These are phyloP conservation scores for Colletotrichum musicola DNA, from an alignment of 2,329 filamentous ascomycete species.

Conservation along the genomic window DNA sequence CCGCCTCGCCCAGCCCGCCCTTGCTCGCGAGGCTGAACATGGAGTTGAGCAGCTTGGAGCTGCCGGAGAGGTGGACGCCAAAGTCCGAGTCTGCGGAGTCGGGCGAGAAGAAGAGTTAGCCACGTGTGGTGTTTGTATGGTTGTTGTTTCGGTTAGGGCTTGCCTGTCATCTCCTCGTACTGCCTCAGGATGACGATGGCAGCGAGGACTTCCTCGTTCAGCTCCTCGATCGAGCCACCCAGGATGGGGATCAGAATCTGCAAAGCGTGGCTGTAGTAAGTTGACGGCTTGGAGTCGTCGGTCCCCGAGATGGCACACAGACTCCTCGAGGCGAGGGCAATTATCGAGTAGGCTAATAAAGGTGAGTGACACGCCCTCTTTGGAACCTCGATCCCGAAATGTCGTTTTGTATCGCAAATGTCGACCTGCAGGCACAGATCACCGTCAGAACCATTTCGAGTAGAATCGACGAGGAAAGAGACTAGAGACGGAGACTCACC, in stretches of 20 bases:
- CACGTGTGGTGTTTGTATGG: too few relatives aligned
- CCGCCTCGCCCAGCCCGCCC: conserved; percentile 55
- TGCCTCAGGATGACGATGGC: conserved; percentile 52
- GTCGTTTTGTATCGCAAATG: conserved; percentile 54
- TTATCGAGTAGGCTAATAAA: conserved; percentile 49
- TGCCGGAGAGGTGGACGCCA: conserved; percentile 45
- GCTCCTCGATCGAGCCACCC: conserved; percentile 48
- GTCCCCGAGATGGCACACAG: conserved; percentile 37
- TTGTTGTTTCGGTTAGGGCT: neutral
- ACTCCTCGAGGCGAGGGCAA: conserved; percentile 45
- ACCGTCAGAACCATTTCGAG: neutral
- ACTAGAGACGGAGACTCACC: neutral
- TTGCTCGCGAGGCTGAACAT: conserved; percentile 45
- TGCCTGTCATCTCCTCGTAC: conserved; percentile 56
- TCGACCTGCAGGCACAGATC: conserved; percentile 49
- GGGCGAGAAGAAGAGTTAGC: too few relatives aligned
- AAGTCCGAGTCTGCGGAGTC: conserved; percentile 41
- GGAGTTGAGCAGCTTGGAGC: conserved; percentile 44
- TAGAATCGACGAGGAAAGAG: neutral
- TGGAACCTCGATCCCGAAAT: conserved; percentile 56
- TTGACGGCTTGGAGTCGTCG: conserved; percentile 48
- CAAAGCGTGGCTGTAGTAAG: conserved; percentile 57
- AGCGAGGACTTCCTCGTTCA: conserved; percentile 54
- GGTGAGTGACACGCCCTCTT: conserved; percentile 54
- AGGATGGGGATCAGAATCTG: conserved; percentile 53